These are phyloP conservation scores for Clitopilus hobsonii DNA, from an alignment of 768 basidiomycete genomes.

Conservation along the genomic window DNA sequence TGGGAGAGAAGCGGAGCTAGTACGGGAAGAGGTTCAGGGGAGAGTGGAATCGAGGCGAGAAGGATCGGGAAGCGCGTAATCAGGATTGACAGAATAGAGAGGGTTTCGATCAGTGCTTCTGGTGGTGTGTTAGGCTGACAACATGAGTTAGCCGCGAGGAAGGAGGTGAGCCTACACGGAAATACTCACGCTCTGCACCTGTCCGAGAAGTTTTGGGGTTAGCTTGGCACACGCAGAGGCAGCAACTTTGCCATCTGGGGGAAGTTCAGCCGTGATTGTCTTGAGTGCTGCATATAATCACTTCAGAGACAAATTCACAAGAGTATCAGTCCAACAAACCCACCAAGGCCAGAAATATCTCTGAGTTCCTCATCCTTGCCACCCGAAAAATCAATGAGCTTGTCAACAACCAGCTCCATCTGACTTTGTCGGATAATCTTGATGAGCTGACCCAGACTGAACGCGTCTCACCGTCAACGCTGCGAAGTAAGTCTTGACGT, in stretches of 20 bases:
- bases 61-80: conserved; percentile 79
- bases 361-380: conserved; percentile 89
- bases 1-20: conserved; percentile 73
- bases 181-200: conserved; percentile 65
- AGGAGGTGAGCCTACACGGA: background rate
- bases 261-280: conserved; percentile 89
- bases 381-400: conserved; percentile 79
- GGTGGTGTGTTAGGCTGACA: conserved; percentile 62
- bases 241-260: conserved; percentile 76
- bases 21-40: conserved; percentile 58
- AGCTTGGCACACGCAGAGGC: conserved; percentile 78
- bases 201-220: conserved; percentile 75
- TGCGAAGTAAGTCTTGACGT: conserved; percentile 6
- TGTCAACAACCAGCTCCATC: conserved; percentile 86
- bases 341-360: conserved; percentile 92
- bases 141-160: conserved; percentile 10
- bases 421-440: conserved; percentile 80
- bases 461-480: background rate
- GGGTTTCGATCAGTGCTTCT: conserved; percentile 77
- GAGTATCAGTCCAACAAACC: conserved; percentile 12
- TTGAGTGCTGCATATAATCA: conserved; percentile 64
- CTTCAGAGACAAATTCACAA: background rate
- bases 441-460: conserved; percentile 84
- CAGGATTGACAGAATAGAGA: conserved; percentile 84
- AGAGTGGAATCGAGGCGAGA: conserved; percentile 47